phyloP scores from a whole-genome alignment of 2,329 filamentous ascomycete genomes.

The Exophiala sp. region DNA sequence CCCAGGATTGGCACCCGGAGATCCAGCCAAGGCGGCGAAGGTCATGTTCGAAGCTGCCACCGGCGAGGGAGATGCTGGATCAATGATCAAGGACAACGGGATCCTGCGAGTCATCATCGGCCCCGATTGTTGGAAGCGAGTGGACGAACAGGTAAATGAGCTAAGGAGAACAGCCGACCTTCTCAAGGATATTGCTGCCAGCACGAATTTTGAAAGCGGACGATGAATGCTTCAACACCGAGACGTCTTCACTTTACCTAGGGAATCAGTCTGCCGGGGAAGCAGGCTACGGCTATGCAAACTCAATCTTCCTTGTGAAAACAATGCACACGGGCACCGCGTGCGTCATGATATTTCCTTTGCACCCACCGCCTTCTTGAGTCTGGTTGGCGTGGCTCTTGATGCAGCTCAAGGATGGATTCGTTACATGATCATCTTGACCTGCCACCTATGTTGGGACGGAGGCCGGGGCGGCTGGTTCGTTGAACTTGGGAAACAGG shows the following conservation, averaged over 20 bases:
- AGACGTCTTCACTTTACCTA: neutral
- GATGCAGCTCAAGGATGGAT: too few species aligned
- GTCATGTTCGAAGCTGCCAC: constrained; percentile 38
- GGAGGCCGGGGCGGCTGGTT: too few species aligned
- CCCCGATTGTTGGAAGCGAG: constrained; percentile 32
- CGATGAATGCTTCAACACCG: neutral
- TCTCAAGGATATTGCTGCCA: constrained; percentile 15
- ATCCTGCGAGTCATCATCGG: constrained; percentile 35
- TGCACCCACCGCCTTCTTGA: too few species aligned
- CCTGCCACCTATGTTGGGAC: too few species aligned
- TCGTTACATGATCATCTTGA: too few species aligned
- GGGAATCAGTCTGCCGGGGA: too few species aligned
- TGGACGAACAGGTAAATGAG: constrained; percentile 26
- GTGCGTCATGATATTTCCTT: too few species aligned
- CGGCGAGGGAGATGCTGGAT: constrained; percentile 33
- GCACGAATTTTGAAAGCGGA: constrained; percentile 15
- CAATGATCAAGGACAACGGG: constrained; percentile 34
- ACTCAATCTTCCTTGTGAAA: too few species aligned
- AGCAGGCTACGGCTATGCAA: too few species aligned
- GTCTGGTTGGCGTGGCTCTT: too few species aligned
- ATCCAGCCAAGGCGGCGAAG: constrained; percentile 36
- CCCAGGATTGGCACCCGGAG: constrained; percentile 25
- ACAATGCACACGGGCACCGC: too few species aligned
- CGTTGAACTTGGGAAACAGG: too few species aligned
- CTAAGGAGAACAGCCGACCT: constrained; percentile 16